A percentile compares a stretch with the other conserved stretches of the same genome.
Evolutionary conservation across 441 rosid species (phyloP).

Genomic region (Mallotus japonicus): DNA sequence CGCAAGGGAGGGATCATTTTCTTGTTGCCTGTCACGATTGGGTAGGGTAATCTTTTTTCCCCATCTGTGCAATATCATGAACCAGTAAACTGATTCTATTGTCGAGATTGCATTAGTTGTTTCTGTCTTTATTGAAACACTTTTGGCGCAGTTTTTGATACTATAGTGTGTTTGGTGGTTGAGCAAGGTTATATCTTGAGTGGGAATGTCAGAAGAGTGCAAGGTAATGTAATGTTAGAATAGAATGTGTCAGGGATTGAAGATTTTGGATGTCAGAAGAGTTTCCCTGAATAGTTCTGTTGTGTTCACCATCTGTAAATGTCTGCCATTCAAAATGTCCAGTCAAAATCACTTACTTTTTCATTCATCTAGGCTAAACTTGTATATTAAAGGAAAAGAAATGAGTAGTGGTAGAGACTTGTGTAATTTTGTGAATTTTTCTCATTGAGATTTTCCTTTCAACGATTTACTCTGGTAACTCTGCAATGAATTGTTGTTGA

Average conservation of each 20-base stretch:
- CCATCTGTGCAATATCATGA: not conserved
- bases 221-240: too few species aligned
- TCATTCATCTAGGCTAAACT: not conserved
- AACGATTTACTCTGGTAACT: not conserved
- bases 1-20: constrained; percentile 84
- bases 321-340: not conserved
- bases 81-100: not conserved
- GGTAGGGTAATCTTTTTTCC: constrained; percentile 40
- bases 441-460: not conserved
- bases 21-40: constrained; percentile 95
- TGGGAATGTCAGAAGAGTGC: too few species aligned
- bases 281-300: too few species aligned
- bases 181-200: too few species aligned
- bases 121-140: not conserved
- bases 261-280: too few species aligned
- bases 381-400: too few species aligned
- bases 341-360: not conserved
- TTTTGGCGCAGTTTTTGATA: not conserved
- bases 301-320: not conserved
- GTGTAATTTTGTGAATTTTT: not conserved
- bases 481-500: not conserved
- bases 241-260: too few species aligned
- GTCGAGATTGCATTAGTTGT: not conserved
- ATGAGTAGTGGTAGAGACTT: not conserved
- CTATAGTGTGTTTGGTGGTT: not conserved